These are phyloP conservation scores for Umbelopsis sp. DNA, from an alignment of 192 early-diverging fungal species.

Conservation along the genomic window DNA sequence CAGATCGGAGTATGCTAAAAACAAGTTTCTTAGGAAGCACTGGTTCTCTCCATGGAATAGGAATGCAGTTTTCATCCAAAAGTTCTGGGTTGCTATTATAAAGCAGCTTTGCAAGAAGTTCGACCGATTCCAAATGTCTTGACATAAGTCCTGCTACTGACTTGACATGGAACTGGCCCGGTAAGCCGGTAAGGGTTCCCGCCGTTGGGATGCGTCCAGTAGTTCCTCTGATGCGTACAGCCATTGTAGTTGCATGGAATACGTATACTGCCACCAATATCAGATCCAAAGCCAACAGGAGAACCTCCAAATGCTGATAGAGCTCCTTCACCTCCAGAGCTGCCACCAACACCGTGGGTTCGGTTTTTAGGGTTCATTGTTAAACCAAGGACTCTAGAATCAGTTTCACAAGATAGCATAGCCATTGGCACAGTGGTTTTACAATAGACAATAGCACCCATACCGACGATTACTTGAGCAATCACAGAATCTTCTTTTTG, in stretches of 20 bases:
- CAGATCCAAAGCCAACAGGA: slow-evolving; percentile 11
- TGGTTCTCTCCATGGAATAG: slow-evolving; percentile 12
- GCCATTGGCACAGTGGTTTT: neutral
- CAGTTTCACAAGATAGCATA: slow-evolving; percentile 1
- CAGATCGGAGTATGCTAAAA: neutral
- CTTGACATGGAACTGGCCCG: neutral
- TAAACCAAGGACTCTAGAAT: neutral
- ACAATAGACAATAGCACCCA: neutral
- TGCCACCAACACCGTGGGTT: slow-evolving; percentile 1
- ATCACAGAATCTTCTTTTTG: neutral
- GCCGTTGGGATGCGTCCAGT: neutral
- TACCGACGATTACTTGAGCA: neutral
- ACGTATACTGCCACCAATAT: slow-evolving; percentile 16
- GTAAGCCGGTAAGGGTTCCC: neutral
- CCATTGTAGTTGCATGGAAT: slow-evolving; percentile 1
- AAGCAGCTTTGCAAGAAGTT: neutral
- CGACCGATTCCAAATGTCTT: neutral
- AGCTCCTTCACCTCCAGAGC: slow-evolving; percentile 14
- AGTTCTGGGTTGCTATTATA: neutral
- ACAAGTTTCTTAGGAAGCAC: neutral
- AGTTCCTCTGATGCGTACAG: neutral
- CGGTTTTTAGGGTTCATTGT: neutral
- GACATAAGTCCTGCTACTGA: neutral
- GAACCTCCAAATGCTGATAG: neutral
- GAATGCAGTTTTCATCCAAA: neutral